Conservation (phyloP, 805 yeast genomes). For the Pichia scutulata region DNA sequence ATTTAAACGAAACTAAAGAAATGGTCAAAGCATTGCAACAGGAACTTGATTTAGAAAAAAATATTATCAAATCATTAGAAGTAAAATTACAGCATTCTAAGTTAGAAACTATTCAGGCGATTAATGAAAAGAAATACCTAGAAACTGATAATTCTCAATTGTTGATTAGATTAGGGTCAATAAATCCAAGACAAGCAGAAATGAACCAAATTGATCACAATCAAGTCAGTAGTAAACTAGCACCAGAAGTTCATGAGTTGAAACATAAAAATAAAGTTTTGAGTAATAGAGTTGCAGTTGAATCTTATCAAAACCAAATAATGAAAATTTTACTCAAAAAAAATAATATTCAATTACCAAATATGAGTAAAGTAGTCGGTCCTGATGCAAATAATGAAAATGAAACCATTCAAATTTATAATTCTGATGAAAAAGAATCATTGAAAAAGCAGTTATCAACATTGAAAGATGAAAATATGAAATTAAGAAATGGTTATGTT, state of each 20-base stretch:
- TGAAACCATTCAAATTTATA: constrained; percentile 4
- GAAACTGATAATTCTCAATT: constrained; percentile 29
- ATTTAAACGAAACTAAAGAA: constrained; percentile 30
- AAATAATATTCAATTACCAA: neutral
- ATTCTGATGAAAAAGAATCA: constrained; percentile 23
- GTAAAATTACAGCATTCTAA: constrained; percentile 23
- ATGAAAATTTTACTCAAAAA: constrained; percentile 34
- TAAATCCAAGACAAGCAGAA: constrained; percentile 16
- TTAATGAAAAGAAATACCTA: constrained; percentile 24
- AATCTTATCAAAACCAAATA: constrained; percentile 49
- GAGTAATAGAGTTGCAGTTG: constrained; percentile 59
- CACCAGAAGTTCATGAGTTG: constrained; percentile 21
- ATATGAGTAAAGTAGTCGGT: neutral
- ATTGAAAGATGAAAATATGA: constrained; percentile 15
- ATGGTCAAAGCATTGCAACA: constrained; percentile 22
- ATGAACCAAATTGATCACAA: constrained; percentile 4
- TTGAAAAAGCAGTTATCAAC: neutral
- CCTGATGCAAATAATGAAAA: neutral
- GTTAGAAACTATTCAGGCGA: constrained; percentile 28
- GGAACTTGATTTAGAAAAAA: constrained; percentile 25
- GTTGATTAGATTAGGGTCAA: constrained; percentile 22
- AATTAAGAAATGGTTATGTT: constrained; percentile 27
- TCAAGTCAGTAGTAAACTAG: neutral
- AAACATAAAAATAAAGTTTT: constrained; percentile 51
- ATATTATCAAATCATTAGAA: constrained; percentile 18